These are phyloP conservation scores for Penicillium sp. DNA, from an alignment of 2,329 filamentous ascomycete genomes.

Conservation along the genomic window DNA sequence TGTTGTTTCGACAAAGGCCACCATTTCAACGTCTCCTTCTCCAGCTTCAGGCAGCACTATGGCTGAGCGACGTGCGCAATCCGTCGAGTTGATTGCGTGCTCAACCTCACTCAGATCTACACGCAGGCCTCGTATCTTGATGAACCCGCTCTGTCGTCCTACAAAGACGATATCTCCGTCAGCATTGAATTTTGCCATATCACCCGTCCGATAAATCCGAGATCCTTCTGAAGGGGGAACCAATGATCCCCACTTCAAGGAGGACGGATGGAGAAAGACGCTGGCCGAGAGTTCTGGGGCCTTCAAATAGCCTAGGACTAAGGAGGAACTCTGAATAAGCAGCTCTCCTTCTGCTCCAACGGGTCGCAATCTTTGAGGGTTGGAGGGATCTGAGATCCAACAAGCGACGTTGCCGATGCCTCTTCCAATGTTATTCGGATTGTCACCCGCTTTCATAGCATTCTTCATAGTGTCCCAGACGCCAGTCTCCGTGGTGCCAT, in stretches of 20 bases:
- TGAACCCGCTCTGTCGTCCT: neutral
- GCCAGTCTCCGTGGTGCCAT: neutral
- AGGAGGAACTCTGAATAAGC: neutral
- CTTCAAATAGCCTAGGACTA: neutral
- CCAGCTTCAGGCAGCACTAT: neutral
- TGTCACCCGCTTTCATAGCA: neutral
- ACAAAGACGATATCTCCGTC: neutral
- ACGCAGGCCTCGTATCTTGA: neutral
- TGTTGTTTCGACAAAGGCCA: neutral
- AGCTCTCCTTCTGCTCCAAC: neutral
- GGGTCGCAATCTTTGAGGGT: neutral
- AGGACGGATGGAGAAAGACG: too few relatives aligned
- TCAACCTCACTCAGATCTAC: neutral
- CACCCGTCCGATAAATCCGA: neutral
- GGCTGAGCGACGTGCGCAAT: neutral
- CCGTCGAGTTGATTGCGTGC: neutral
- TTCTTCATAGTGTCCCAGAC: neutral
- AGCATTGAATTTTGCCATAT: neutral
- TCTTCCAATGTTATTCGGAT: neutral
- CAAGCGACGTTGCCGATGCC: neutral
- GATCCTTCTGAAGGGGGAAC: too few relatives aligned
- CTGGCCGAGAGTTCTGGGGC: too few relatives aligned
- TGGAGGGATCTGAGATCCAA: neutral
- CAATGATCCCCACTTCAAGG: too few relatives aligned
- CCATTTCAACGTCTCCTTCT: neutral